phyloP scores from a whole-genome alignment of 805 yeast species.

The Candida boleticola region DNA sequence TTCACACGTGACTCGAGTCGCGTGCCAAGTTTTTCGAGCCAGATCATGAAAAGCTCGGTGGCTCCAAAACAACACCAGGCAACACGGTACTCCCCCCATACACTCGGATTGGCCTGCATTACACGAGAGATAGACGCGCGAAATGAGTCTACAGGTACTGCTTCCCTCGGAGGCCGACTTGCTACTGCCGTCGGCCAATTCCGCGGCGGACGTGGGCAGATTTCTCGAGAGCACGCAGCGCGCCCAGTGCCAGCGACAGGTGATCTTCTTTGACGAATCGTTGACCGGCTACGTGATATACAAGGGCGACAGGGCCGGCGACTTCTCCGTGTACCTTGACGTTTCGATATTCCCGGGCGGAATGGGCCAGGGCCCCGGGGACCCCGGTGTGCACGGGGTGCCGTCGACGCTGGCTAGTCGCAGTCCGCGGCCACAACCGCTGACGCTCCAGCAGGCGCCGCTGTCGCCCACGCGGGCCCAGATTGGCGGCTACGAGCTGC shows the following conservation, averaged over 20 bases:
- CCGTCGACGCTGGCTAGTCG: too few relatives aligned
- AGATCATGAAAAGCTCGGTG: too few relatives aligned
- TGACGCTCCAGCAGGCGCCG: conserved; percentile 8
- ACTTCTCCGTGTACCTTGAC: conserved; percentile 14
- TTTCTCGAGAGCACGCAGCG: conserved; percentile 1
- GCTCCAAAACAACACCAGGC: too few relatives aligned
- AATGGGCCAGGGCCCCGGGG: background rate
- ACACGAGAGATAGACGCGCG: too few relatives aligned
- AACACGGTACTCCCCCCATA: too few relatives aligned
- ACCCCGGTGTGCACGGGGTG: too few relatives aligned
- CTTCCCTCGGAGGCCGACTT: conserved; percentile 6
- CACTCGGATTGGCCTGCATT: too few relatives aligned
- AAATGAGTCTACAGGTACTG: conserved; percentile 7
- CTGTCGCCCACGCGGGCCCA: conserved; percentile 5
- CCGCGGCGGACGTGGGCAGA: background rate
- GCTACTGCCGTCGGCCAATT: background rate
- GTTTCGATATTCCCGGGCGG: conserved; percentile 20
- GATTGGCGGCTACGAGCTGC: background rate
- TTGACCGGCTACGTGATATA: conserved; percentile 26
- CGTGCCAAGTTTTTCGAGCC: too few relatives aligned
- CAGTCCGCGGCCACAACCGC: background rate
- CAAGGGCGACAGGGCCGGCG: conserved; percentile 8
- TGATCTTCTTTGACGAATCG: conserved; percentile 32
- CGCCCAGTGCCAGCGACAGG: conserved; percentile 9
- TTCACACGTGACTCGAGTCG: too few relatives aligned